These are phyloP conservation scores for Platismatia glauca DNA, from an alignment of 495 filamentous ascomycete species.

Conservation along the genomic window DNA sequence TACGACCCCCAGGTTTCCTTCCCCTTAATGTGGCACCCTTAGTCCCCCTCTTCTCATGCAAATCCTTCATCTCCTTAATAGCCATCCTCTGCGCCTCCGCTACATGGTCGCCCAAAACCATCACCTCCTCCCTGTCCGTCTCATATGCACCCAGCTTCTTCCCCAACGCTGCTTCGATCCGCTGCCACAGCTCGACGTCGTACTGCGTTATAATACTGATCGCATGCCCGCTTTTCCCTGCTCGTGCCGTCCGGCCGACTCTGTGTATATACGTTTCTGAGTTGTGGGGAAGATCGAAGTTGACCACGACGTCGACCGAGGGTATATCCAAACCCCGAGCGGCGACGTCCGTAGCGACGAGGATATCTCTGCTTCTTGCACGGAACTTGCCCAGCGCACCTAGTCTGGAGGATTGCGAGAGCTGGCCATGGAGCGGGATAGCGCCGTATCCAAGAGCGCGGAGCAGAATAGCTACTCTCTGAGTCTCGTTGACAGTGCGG, in stretches of 20 bases:
- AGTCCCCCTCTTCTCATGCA: slow-evolving; percentile 67
- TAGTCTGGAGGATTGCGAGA: slow-evolving; percentile 74
- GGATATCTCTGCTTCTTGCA: slow-evolving; percentile 62
- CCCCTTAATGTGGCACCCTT: slow-evolving; percentile 52
- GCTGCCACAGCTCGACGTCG: slow-evolving; percentile 74
- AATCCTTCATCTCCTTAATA: slow-evolving; percentile 70
- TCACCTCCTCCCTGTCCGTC: slow-evolving; percentile 69
- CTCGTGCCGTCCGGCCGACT: slow-evolving; percentile 86
- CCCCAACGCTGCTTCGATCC: slow-evolving; percentile 76
- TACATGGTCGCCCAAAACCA: slow-evolving; percentile 71
- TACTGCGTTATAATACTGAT: slow-evolving; percentile 83
- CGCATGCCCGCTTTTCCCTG: slow-evolving; percentile 77
- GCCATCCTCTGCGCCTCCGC: slow-evolving; percentile 79
- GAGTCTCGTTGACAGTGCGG: slow-evolving; percentile 85
- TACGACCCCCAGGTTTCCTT: slow-evolving; percentile 36
- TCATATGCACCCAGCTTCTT: slow-evolving; percentile 63
- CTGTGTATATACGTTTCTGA: slow-evolving; percentile 93
- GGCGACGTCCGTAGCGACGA: slow-evolving; percentile 94
- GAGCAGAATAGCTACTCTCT: slow-evolving; percentile 72
- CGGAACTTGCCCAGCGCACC: slow-evolving; percentile 85
- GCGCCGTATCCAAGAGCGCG: slow-evolving; percentile 72
- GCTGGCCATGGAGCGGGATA: slow-evolving; percentile 84
- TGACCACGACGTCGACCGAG: slow-evolving; percentile 79
- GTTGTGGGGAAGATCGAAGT: slow-evolving; percentile 73
- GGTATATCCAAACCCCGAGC: slow-evolving; percentile 93